These are phyloP conservation scores for Saccharomycopsis schoenii DNA, from an alignment of 805 yeast species.

Conservation along the genomic window DNA sequence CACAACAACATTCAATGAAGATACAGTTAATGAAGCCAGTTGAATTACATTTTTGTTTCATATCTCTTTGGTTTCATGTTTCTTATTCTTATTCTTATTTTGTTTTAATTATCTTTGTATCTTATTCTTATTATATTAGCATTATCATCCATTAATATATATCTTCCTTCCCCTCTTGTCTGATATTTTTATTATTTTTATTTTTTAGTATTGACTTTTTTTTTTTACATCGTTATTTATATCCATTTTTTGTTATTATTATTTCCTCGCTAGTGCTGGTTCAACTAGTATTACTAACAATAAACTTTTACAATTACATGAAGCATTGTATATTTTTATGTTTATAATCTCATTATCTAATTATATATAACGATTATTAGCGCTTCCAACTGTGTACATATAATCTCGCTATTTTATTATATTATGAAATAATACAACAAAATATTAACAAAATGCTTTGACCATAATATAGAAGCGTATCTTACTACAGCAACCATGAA, in stretches of 20 bases:
- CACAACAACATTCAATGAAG: background rate
- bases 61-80: background rate
- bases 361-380: background rate
- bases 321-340: background rate
- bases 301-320: background rate
- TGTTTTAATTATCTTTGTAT: background rate
- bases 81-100: background rate
- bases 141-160: background rate
- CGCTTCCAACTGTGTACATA: background rate
- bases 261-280: background rate
- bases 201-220: background rate
- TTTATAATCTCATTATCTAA: background rate
- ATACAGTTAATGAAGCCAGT: background rate
- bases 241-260: background rate
- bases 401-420: too few relatives aligned
- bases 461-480: too few relatives aligned
- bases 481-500: too few relatives aligned
- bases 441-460: too few relatives aligned
- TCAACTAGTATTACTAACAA: background rate
- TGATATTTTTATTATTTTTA: background rate
- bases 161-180: background rate
- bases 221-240: background rate
- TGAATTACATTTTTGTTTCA: background rate
- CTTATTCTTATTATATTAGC: background rate
- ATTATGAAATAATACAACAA: too few relatives aligned